Base-by-base conservation (phyloP, 306 rosid species). In the Vachellia pachyceras region DNA sequence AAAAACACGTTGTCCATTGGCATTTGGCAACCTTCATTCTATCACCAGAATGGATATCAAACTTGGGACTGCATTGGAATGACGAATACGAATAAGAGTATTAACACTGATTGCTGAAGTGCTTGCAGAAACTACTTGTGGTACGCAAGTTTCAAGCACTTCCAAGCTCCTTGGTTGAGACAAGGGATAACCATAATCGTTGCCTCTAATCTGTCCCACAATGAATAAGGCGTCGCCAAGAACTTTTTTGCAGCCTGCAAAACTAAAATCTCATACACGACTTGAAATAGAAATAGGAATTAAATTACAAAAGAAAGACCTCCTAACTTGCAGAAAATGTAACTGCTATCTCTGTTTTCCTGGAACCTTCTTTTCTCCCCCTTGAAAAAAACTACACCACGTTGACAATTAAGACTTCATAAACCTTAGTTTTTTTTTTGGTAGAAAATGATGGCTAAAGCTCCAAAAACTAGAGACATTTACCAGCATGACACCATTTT, bases 171-270 rank as follows among this genome's bases (percentile, higher is more conserved):
- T 72, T 76, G 71, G 41, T 14, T 42, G 20, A 33, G 79, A 82
- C 61, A 89, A 65, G 6, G 92, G 82, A 80, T 72, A 70, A 75
- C 79, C 84, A 71, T 89, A 88, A 79, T 91, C 96, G 46, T 91
- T 88, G 75, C 92, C 92, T 68, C 93, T 93, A 44, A 91, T 89
- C 86, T 88, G 90, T 81, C 93, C 96, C 78, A 91, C 85, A 44
- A 91, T 35, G 87, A 91, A 77, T 67, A 91, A 63, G 36, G 93
- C 85, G 54, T 71, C 79, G 22, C 65, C 54, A 44, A 89, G 84
- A 65, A 84, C 46, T 10, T 79, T 22, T 60, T 77, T 77, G 85
- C 95, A 86, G 42, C 84, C 91, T 89, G 87, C 72, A 77, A 77
- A 15, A 82, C 37, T 50, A 42, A 80, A 84, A 80, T 71, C 82